Evolutionary conservation across 106 monocot genomes (phyloP), one percentile per base, ranked within the genome.

Genomic region (Acanthochlamys bracteata): DNA sequence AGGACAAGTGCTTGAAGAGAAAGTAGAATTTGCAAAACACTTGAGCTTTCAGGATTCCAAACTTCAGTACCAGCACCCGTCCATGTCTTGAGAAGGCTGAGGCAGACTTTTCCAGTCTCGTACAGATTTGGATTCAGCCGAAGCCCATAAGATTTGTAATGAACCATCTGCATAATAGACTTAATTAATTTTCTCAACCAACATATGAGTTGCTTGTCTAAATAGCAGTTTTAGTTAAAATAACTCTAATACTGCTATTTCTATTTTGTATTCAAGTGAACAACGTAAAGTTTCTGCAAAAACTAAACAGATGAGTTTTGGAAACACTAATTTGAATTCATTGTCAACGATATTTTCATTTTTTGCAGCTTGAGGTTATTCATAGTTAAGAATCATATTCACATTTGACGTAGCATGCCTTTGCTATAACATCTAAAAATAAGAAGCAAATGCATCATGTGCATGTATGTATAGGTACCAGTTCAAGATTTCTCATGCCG

Each of bases 21-120:
- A 19, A 89, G 53, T n/a, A 89, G 66, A 58, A 89, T 54, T 70
- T 89, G 89, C 39, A 89, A 82, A 60, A 89, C 49, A 8, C 85
- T 85, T 3, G 85, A 85, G 57, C 51, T 82, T 60, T 80, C 69
- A 25, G 89, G 74, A 69, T 80, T 63, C 89, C 89, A 89, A 10
- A 72, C 79, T 80, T 89, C 89, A 27, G 67, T 79, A 20, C 82
- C 85, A 33, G 71, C 71, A 15, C 89, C 89, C 11, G 66, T 61
- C 89, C 89, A 89, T 55, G 89, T 89, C 16, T 85, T 89, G 19
- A 89, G 85, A 59, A 89, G 85, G 66, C 89, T 89, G 4, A 89
- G 79, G 47, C 89, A 89, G 52, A 89, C 84, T 59, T 84, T 89
- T 55, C 89, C 89, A 0, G 85, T 82, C 59, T 89, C 89, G 16